Evolutionary conservation across 2,329 filamentous ascomycete genomes (phyloP).

Genomic region (Boeremia lycopersici): DNA sequence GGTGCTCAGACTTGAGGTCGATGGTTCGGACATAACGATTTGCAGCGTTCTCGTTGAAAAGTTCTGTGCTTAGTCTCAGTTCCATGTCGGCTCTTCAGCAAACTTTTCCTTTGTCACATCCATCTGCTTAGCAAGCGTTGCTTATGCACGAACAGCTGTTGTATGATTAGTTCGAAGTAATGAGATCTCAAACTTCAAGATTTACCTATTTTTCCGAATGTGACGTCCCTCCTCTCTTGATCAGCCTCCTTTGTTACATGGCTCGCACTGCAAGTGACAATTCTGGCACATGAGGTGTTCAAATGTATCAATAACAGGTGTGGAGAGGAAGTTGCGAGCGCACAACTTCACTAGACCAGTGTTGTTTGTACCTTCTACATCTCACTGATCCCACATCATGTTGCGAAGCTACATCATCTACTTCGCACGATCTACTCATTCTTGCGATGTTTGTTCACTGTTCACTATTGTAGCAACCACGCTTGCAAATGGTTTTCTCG

Average conservation of each 20-base stretch:
- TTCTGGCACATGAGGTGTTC: too few relatives aligned
- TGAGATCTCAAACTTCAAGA: slow-evolving; percentile 9
- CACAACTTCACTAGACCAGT: too few relatives aligned
- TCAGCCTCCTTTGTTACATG: too few relatives aligned
- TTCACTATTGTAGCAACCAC: too few relatives aligned
- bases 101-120: slow-evolving; percentile 24
- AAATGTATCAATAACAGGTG: too few relatives aligned
- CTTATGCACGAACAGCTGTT: slow-evolving; percentile 12
- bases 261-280: too few relatives aligned
- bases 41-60: slow-evolving; percentile 16
- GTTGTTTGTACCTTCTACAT: too few relatives aligned
- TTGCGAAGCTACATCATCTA: too few relatives aligned
- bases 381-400: too few relatives aligned
- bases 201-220: neutral
- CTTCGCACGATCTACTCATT: neutral
- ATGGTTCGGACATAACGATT: slow-evolving; percentile 12
- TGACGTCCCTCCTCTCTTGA: neutral
- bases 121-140: slow-evolving; percentile 8
- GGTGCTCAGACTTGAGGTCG: slow-evolving; percentile 7
- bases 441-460: neutral
- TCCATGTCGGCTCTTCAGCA: slow-evolving; percentile 15
- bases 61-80: slow-evolving; percentile 15
- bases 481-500: too few relatives aligned
- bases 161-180: slow-evolving; percentile 25
- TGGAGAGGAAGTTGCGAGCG: too few relatives aligned